These are phyloP conservation scores for Arthrinium puccinioides DNA, from an alignment of 2,329 filamentous ascomycete species.

Conservation along the genomic window DNA sequence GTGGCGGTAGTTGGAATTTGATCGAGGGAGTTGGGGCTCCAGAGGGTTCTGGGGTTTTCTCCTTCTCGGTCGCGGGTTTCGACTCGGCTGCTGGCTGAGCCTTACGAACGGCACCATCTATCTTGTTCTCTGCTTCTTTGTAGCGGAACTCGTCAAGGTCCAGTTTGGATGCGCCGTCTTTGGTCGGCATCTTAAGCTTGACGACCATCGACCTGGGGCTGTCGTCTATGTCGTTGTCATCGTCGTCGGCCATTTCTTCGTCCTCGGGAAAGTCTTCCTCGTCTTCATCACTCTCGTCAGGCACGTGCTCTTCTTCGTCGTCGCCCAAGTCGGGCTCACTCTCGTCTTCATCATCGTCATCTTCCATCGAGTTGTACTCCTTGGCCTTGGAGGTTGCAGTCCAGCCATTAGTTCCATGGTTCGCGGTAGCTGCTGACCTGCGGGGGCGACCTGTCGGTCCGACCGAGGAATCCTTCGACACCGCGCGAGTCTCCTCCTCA, in stretches of 20 bases:
- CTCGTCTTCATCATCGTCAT: constrained; percentile 38
- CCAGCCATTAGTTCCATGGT: constrained; percentile 45
- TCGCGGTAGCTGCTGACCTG: constrained; percentile 42
- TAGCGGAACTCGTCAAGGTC: constrained; percentile 23
- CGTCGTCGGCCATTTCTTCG: constrained; percentile 40
- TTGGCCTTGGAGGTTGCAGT: constrained; percentile 27
- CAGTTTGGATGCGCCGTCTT: constrained; percentile 23
- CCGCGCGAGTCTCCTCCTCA: constrained; percentile 12
- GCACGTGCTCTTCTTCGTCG: constrained; percentile 64
- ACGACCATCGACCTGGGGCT: constrained; percentile 60
- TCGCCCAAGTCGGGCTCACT: constrained; percentile 44
- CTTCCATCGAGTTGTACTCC: constrained; percentile 46
- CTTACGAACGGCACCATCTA: neutral
- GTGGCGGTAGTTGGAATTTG: constrained; percentile 11
- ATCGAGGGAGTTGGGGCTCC: constrained; percentile 1
- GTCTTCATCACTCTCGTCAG: constrained; percentile 49
- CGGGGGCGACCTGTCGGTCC: constrained; percentile 42
- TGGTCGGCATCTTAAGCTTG: constrained; percentile 51
- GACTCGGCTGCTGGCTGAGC: too few relatives aligned
- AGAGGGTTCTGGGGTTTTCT: constrained; percentile 14
- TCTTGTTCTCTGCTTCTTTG: constrained; percentile 12
- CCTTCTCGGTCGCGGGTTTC: constrained; percentile 13
- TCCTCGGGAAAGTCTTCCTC: constrained; percentile 27
- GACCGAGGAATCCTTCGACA: constrained; percentile 30
- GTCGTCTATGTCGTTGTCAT: constrained; percentile 42